Evolutionary conservation across 768 basidiomycete species (phyloP).

Genomic region (Auriscalpium orientale): DNA sequence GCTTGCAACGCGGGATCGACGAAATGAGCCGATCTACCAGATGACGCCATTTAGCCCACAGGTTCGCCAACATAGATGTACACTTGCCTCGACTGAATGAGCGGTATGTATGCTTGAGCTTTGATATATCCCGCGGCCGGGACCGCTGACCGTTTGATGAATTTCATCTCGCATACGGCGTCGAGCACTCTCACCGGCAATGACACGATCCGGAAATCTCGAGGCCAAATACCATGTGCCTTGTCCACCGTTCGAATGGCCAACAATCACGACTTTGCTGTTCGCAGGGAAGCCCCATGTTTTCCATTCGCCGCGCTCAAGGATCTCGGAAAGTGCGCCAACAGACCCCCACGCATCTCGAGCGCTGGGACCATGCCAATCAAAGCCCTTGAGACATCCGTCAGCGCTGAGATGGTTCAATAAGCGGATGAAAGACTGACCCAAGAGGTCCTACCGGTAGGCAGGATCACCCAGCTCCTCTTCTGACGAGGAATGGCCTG

Average conservation of each 20-base stretch:
- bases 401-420: not conserved
- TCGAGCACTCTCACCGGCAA: conserved; percentile 37
- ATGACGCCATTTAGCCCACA: no score
- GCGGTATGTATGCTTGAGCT: conserved; percentile 78
- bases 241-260: conserved; percentile 93
- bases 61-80: not conserved
- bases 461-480: conserved; percentile 70
- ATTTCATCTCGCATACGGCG: conserved; percentile 9
- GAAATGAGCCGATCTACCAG: conserved; percentile 57
- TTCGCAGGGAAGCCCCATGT: conserved; percentile 30
- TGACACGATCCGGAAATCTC: conserved; percentile 67
- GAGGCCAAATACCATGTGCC: conserved; percentile 78
- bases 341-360: conserved; percentile 60
- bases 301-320: conserved; percentile 33
- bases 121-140: conserved; percentile 83
- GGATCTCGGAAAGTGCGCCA: conserved; percentile 44
- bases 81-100: conserved; percentile 51
- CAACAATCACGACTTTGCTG: conserved; percentile 58
- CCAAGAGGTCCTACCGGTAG: conserved; percentile 82
- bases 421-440: conserved; percentile 28
- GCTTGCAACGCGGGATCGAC: conserved; percentile 67
- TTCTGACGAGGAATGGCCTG: conserved; percentile 52
- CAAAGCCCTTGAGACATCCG: conserved; percentile 53
- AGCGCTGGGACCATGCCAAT: conserved; percentile 87
- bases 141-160: conserved; percentile 38